Base-by-base conservation (phyloP, 2,329 filamentous ascomycete genomes). In the Myriosclerotinia curreyana region DNA sequence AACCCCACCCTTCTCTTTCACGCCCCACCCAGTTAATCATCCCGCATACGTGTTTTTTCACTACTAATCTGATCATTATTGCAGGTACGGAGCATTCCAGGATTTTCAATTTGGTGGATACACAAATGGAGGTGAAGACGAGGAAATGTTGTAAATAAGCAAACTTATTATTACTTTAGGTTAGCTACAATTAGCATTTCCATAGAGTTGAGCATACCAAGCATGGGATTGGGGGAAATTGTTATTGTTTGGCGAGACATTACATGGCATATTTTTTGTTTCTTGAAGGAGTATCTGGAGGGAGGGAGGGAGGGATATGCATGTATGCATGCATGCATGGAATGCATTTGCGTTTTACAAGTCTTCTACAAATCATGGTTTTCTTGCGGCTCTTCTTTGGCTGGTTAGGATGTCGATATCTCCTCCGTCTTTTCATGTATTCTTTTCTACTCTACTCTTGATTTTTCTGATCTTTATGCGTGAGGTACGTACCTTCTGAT, bases 131-230 rank as follows among this genome's bases (percentile, higher is more conserved):
- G 69, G 68, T 25, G 69, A 73, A 55, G 73, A 75, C 58, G 72
- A 74, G 62, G 73, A 75, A 64, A 75, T 75, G 73, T 66, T 74
- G 70, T 75, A 73, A 62, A 74, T 73, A 71, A 38, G 20, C 66
- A 65, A 54, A 49, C n/a, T 56, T 61, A 67, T 68, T 61, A 67
- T 68, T 64, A 67, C 54, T 68, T 28, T 48, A 68, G 62, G 65
- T 71, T 71, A 72, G 66, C 61, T 61, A 58, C n/a, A 69, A 64
- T 62, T 67, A 68, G 62, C 65, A 66, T 28, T 56, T 69, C 63
- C 63, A 66, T 64, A 67, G 67, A 66, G 65, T 56, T 70, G 38
- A 52, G 49, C 31, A 55, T 54, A 28, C 28, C 34, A 22, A 48
- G 62, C 55, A 54, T 61, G 62, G 62, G 22, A 40, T 56, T 58